Evolutionary conservation across 2,329 filamentous ascomycete genomes (phyloP), one percentile per base, ranked within the genome.

Genomic region (Biscogniauxia marginata): DNA sequence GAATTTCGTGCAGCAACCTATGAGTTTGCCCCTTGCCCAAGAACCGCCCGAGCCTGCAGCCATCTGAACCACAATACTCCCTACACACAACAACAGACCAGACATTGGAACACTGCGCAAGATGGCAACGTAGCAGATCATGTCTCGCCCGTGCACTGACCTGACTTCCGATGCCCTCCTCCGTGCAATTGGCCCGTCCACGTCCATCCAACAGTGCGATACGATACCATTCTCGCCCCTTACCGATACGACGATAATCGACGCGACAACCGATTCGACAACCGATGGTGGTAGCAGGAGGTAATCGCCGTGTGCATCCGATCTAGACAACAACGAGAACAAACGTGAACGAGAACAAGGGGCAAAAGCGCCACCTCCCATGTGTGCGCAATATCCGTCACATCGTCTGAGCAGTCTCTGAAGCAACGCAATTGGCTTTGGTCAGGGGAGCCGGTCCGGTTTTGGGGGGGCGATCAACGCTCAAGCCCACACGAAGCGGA

Each of bases 71-170:
- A 30, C 25, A 7, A 16, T 16, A 1, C 11, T 39, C 56, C 57
- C 57, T 59, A 56, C 57, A 57, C 61, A 61, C 56, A 56, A 53
- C n/a, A n/a, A n/a, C n/a, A n/a, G n/a, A n/a, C n/a, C n/a, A n/a
- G n/a, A n/a, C n/a, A n/a, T n/a, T n/a, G n/a, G n/a, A n/a, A 61
- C 57, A 59, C 56, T 49, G 57, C 61, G 59, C 57, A 62, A 59
- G 56, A 63, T 63, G 62, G 60, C 48, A 48, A 58, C 64, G 65
- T 65, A 70, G 68, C 67, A 70, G 70, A 71, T 71, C 70, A 75
- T 76, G 75, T 75, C 73, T 76, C 70, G 55, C 54, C 34, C 55
- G 6, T 19, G 25, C 50, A 56, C 49, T 57, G 57, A 49, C 49
- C 52, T 45, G 19, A 44, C 4, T 18, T 34, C n/a, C 50, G n/a